phyloP scores from a whole-genome alignment of 441 rosid genomes.

The Pelargonium fulgidum region DNA sequence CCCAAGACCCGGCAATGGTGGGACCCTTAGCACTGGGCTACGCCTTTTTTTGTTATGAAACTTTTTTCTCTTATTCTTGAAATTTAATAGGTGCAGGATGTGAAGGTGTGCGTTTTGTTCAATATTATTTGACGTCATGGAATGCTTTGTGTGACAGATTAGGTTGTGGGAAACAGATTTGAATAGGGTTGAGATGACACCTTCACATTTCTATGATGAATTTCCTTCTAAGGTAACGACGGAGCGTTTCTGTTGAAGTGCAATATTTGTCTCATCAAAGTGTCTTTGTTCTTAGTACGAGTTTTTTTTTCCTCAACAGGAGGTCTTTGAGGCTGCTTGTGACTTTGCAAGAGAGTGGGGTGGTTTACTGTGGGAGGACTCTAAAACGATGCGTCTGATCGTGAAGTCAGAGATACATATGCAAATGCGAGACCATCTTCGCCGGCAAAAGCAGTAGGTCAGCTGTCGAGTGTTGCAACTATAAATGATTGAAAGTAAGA shows the following conservation, averaged over 20 bases:
- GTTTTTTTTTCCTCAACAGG: constrained; percentile 33
- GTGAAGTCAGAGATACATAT: constrained; percentile 71
- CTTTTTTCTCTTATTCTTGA: neutral
- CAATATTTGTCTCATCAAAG: neutral
- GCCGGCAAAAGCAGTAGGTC: constrained; percentile 30
- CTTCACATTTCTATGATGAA: constrained; percentile 70
- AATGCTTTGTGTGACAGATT: constrained; percentile 41
- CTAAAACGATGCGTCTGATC: constrained; percentile 65
- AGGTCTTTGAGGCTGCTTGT: constrained; percentile 66
- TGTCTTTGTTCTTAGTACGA: neutral
- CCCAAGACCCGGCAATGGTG: too few species aligned
- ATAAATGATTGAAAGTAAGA: neutral
- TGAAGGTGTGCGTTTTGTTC: neutral
- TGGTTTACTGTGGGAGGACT: constrained; percentile 82
- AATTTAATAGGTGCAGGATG: neutral
- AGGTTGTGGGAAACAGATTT: constrained; percentile 92
- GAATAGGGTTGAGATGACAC: constrained; percentile 81
- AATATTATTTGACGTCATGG: constrained; percentile 5
- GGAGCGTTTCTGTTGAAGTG: neutral
- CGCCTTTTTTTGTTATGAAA: neutral
- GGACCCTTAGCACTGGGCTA: too few species aligned
- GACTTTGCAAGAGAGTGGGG: constrained; percentile 60
- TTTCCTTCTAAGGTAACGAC: constrained; percentile 71
- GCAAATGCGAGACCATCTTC: constrained; percentile 68
- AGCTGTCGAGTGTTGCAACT: neutral